Conservation (phyloP, 768 basidiomycete species). For the Mycena epipterygia region DNA sequence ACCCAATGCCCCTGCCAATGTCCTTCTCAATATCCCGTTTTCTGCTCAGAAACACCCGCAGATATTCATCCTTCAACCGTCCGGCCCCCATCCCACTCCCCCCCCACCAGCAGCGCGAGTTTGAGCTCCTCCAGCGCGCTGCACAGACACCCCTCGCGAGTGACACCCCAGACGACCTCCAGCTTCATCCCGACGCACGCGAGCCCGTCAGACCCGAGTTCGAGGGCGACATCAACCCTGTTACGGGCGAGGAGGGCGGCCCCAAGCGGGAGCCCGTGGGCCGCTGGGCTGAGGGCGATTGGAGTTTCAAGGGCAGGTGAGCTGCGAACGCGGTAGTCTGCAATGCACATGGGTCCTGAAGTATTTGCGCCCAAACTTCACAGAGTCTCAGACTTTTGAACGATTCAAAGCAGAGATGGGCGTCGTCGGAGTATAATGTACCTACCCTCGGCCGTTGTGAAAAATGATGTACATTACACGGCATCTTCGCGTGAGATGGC, state of each 20-base stretch:
- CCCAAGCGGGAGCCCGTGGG: constrained; percentile 89
- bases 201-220: constrained; percentile 74
- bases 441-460: no score
- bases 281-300: constrained; percentile 76
- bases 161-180: constrained; percentile 50
- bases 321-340: no score
- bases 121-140: constrained; percentile 83
- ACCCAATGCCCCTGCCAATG: no score
- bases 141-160: constrained; percentile 62
- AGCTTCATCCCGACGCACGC: constrained; percentile 80
- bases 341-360: no score
- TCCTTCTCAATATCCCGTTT: no score
- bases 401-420: background rate
- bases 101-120: constrained; percentile 82
- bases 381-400: constrained; percentile 88
- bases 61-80: constrained; percentile 56
- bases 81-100: constrained; percentile 86
- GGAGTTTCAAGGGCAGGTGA: constrained; percentile 94
- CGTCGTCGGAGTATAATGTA: no score
- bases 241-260: constrained; percentile 88
- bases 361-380: no score
- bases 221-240: constrained; percentile 84
- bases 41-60: no score
- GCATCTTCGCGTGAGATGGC: constrained; percentile 10
- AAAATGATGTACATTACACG: constrained; percentile 17